Evolutionary conservation across 2,329 filamentous ascomycete genomes (phyloP), one percentile per base, ranked within the genome.

Genomic region (Niveomyces coronatus): DNA sequence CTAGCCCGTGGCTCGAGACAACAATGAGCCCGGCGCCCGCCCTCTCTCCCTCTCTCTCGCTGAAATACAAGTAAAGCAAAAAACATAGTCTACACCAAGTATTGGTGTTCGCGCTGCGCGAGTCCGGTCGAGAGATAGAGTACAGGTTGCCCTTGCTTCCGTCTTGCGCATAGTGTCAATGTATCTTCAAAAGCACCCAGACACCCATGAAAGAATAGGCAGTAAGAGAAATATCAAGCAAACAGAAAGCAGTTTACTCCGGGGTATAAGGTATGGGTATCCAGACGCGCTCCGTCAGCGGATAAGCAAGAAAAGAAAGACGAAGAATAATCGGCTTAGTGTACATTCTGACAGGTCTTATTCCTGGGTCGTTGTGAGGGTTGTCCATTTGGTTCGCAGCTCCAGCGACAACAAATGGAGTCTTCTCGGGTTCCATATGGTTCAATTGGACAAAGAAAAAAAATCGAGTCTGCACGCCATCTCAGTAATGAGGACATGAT

Each of bases 91-190:
- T 13, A 24, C 39, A 31, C 39, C 39, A 32, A 22, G 9, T 34
- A 31, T 27, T 27, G 28, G 9, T 37, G 29, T n/a, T 9, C 29
- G 38, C 38, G 23, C 32, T 26, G 28, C 19, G 39, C 33, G 33
- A 16, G 20, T 41, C 29, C 39, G 29, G 39, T 37, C 53, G 52
- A 47, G 55, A n/a, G n/a, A n/a, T n/a, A n/a, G n/a, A 45, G 46
- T 55, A 56, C 52, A 56, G 50, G 52, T 56, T 45, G 53, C 51
- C 49, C 53, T 39, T 34, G 24, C 31, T 34, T 18, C 19, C 31
- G 22, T 34, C 31, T 39, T 39, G 31, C 37, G 37, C 37, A 30
- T 39, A 34, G 43, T 44, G 32, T 39, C 28, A 32, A 16, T 23
- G 20, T 37, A 18, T 40, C 38, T 43, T n/a, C n/a, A n/a, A 36